Percentiles rank a stretch among this genome's conserved stretches.
Evolutionary conservation across 2,329 filamentous ascomycete genomes (phyloP).

Genomic region (Monilinia fructigena): DNA sequence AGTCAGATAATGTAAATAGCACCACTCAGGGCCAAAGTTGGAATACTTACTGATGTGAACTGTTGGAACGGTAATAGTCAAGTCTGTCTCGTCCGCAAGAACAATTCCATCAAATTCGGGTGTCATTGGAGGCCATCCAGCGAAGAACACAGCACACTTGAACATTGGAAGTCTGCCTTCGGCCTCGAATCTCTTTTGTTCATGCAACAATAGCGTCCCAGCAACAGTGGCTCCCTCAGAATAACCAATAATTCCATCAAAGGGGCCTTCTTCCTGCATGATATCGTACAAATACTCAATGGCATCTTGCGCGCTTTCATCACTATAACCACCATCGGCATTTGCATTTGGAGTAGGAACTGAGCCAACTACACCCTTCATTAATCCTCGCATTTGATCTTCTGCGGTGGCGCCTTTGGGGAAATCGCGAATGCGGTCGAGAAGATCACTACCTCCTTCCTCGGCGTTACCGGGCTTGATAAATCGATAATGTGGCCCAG

Average conservation of each 20-base stretch:
- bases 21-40: slow-evolving; percentile 2
- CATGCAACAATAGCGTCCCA: slow-evolving; percentile 53
- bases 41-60: slow-evolving; percentile 42
- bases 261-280: slow-evolving; percentile 47
- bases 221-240: slow-evolving; percentile 60
- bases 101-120: slow-evolving; percentile 48
- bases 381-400: slow-evolving; percentile 36
- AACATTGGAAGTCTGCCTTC: slow-evolving; percentile 39
- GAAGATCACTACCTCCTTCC: slow-evolving; percentile 33
- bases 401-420: slow-evolving; percentile 35
- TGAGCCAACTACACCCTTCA: slow-evolving; percentile 26
- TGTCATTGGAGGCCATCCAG: slow-evolving; percentile 54
- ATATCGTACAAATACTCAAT: slow-evolving; percentile 40
- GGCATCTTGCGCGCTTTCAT: slow-evolving; percentile 27
- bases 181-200: slow-evolving; percentile 43
- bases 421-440: slow-evolving; percentile 37
- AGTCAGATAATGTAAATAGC: slow-evolving; percentile 27
- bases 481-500: slow-evolving; percentile 55
- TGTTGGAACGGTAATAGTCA: slow-evolving; percentile 53
- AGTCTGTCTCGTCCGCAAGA: slow-evolving; percentile 52
- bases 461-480: slow-evolving; percentile 48
- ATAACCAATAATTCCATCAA: slow-evolving; percentile 59
- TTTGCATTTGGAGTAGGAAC: slow-evolving; percentile 26
- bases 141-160: slow-evolving; percentile 51
- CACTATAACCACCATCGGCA: slow-evolving; percentile 23